Base-by-base conservation (phyloP, 2,329 filamentous ascomycete genomes). In the Trichoderma oligosporum region DNA sequence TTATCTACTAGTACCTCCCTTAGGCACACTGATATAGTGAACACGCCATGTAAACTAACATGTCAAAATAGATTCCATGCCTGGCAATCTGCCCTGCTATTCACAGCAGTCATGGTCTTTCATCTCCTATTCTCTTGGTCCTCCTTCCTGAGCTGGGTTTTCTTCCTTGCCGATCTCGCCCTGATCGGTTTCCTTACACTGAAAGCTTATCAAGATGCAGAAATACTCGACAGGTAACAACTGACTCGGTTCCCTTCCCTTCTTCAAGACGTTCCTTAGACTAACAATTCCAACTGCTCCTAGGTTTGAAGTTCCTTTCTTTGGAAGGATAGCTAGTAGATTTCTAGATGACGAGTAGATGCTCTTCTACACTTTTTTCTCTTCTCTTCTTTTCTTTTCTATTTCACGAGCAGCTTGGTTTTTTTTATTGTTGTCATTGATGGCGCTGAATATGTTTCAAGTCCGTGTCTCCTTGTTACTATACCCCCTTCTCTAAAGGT, bases 111-210 rank as follows among this genome's bases (percentile, higher is more conserved):
- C 58, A 83, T 92, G 72, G 73, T 96, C 51, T 64, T 97, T 22
- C 93, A 97, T 69, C 80, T 97, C 35, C 75, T 97, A 39, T 87
- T 97, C 72, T 87, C 86, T 11, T 96, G 91, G 88, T 93, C 89
- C 22, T 80, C 78, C 1, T 85, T 95, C 56, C 76, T 97, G 2
- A 92, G 88, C 61, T 97, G 91, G 89, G 70, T 93, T 18, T 75
- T 99, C 52, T 85, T 97, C 61, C 72, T 90, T 8, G 80, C 80
- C 20, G 93, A 99, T 70, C 61, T 97, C 18, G 81, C 72, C 1
- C 73, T 95, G 56, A 94, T 97, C 62, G 88, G 74, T 0, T 91
- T 87, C 70, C 74, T 97, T 66, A 84, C 88, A 4, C 72, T 88
- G 65, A 85, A 86, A 64, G 92, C 94, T 14, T 97, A 96, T 76